phyloP scores from a whole-genome alignment of 2,329 filamentous ascomycete genomes.

The Apiospora koreana region DNA sequence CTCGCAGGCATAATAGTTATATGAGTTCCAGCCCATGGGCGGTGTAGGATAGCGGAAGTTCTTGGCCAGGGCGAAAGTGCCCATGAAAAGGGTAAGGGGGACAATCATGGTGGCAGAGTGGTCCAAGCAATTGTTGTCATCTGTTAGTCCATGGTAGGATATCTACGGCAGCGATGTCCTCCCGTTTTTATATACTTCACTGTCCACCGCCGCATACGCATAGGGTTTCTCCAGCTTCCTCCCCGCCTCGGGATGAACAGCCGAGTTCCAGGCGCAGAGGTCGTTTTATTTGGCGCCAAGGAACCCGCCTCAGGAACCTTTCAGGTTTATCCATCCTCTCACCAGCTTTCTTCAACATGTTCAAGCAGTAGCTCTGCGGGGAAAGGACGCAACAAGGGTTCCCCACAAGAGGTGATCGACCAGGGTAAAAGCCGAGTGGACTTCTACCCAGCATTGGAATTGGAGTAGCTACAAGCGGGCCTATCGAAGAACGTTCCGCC shows the following conservation, averaged over 20 bases:
- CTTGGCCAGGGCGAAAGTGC: conserved; percentile 16
- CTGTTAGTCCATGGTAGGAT: background rate
- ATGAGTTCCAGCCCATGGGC: conserved; percentile 59
- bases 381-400: background rate
- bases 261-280: background rate
- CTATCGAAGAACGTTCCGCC: background rate
- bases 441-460: background rate
- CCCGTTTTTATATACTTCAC: background rate
- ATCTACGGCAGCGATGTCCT: background rate
- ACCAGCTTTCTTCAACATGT: background rate
- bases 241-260: background rate
- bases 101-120: background rate
- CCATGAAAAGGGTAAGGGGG: background rate
- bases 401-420: background rate
- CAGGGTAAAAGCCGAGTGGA: background rate
- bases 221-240: background rate
- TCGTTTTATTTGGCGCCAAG: background rate
- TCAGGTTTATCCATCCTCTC: conserved; percentile 2
- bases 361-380: background rate
- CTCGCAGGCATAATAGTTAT: conserved; percentile 55
- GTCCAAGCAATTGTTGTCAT: background rate
- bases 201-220: background rate
- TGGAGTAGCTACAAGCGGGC: conserved; percentile 3
- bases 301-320: background rate
- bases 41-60: conserved; percentile 32